Evolutionary conservation across 352 stramenopile genomes (phyloP), one percentile per base, ranked within the genome.

Genomic region (Peronospora belbahrii): DNA sequence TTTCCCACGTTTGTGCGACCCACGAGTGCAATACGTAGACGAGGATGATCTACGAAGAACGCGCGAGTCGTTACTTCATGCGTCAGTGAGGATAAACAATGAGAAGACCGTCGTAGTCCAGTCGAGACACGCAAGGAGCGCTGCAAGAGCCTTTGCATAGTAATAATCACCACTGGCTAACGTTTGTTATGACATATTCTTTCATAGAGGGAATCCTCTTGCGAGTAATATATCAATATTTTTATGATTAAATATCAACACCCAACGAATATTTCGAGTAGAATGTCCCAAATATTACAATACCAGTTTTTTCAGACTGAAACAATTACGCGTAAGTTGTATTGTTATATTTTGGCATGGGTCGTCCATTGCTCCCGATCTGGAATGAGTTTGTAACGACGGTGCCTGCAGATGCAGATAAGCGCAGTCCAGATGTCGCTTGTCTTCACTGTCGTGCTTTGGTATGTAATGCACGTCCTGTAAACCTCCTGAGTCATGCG

Each of bases 1-100:
- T 91, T 91, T 45, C 80, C 80, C 30, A 91, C 77, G 57, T 91
- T 91, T 15, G 80, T 88, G 36, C 80, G 74, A 0, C 80, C 80
- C n/a, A 91, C 80, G 20, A 91, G 75, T 28, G 77, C 80, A 17
- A 91, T 66, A 20, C 77, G 77, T 27, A 89, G 81, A 6, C 73
- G 78, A 17, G 76, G 65, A 46, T 76, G 72, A 11, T 74, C 62
- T 17, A 54, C 42, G 17, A 64, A 36, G 15, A 61, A 62, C 8
- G 4, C 6, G 0, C 48, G 44, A 5, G 40, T 31, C 25, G 46
- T 37, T 1, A 9, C 11, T 5, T 50, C 47, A 13, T 47, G 33
- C 4, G 41, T 15, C 1, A 41, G 20, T 0, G 57, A 33, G 0
- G 55, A 47, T 17, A 67, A 47, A 35, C 32, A 71, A 44, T 24